Evolutionary conservation across 1,284 basidiomycete genomes (phyloP).

Genomic region (Trichosporon coremiiforme): DNA sequence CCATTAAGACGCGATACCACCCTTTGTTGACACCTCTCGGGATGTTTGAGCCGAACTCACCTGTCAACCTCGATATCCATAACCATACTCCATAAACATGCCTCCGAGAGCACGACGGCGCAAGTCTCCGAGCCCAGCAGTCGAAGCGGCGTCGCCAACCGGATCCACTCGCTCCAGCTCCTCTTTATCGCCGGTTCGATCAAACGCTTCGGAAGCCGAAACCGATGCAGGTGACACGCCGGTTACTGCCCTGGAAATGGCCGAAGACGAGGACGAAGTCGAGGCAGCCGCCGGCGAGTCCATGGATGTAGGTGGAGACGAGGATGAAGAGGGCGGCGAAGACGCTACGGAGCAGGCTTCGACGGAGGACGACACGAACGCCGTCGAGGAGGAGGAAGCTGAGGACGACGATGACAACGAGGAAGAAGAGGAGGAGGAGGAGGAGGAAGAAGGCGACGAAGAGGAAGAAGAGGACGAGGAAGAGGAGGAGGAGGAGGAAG

Average conservation of each 20-base stretch:
- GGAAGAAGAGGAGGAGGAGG: conserved; percentile 31
- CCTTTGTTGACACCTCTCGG: conserved; percentile 21
- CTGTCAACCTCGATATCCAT: conserved; percentile 4
- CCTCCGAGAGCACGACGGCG: conserved; percentile 17
- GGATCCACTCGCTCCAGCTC: conserved; percentile 27
- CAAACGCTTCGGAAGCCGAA: conserved; percentile 20
- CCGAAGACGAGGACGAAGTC: conserved; percentile 28
- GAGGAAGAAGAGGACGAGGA: conserved; percentile 26
- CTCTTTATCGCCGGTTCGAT: conserved; percentile 28
- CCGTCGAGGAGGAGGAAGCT: conserved; percentile 26
- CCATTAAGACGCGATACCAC: conserved; percentile 2
- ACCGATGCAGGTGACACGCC: conserved; percentile 21
- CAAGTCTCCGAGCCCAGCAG: conserved; percentile 27
- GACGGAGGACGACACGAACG: conserved; percentile 19
- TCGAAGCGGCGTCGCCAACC: conserved; percentile 14
- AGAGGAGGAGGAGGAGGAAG: conserved; percentile 23
- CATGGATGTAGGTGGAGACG: conserved; percentile 28
- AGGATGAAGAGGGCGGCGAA: conserved; percentile 26
- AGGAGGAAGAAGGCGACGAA: conserved; percentile 29
- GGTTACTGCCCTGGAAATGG: conserved; percentile 24
- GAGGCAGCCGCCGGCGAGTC: conserved; percentile 23
- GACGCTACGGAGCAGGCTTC: conserved; percentile 2
- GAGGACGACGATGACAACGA: conserved; percentile 34
- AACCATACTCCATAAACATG: conserved; percentile 15
- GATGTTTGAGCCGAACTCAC: conserved; percentile 10